phyloP scores from a whole-genome alignment of 2,329 filamentous ascomycete genomes.

The Dactylonectria estremocensis region DNA sequence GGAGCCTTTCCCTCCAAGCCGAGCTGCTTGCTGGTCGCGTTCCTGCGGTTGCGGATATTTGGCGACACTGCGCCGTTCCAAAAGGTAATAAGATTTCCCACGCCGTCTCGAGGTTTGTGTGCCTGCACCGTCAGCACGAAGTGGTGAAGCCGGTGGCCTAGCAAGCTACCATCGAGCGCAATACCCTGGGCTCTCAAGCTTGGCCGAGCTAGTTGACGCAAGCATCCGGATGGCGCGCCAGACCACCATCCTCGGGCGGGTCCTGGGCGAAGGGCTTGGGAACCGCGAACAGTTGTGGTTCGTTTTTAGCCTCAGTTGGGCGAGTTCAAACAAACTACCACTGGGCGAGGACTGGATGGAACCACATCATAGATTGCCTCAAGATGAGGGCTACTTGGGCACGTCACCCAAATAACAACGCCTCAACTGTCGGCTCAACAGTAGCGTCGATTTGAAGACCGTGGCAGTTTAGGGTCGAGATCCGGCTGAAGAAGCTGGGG shows the following conservation, averaged over 20 bases:
- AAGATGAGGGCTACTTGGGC: slow-evolving; percentile 29
- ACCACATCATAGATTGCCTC: slow-evolving; percentile 44
- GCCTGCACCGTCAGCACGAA: slow-evolving; percentile 10
- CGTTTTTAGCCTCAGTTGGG: slow-evolving; percentile 38
- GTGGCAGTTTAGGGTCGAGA: slow-evolving; percentile 38
- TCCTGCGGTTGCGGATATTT: slow-evolving; percentile 17
- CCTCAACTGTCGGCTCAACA: slow-evolving; percentile 41
- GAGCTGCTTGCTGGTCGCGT: slow-evolving; percentile 15
- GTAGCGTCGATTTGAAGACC: slow-evolving; percentile 39
- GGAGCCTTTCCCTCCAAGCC: slow-evolving; percentile 29
- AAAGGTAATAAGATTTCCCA: slow-evolving; percentile 18
- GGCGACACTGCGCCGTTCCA: slow-evolving; percentile 17
- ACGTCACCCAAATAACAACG: slow-evolving; percentile 34
- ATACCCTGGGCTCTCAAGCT: slow-evolving; percentile 23
- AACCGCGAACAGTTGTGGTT: slow-evolving; percentile 41
- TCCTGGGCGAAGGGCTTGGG: slow-evolving; percentile 27
- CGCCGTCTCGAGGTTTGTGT: slow-evolving; percentile 14
- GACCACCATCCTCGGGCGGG: slow-evolving; percentile 36
- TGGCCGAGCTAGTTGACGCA: slow-evolving; percentile 31
- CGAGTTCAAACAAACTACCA: slow-evolving; percentile 30
- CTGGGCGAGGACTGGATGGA: slow-evolving; percentile 29
- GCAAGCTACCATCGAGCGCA: slow-evolving; percentile 6
- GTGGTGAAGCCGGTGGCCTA: slow-evolving; percentile 24
- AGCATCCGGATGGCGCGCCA: slow-evolving; percentile 38
- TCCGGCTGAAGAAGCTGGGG: slow-evolving; percentile 36